Evolutionary conservation across 495 filamentous ascomycete species (phyloP).

Genomic region (Podospora didyma): DNA sequence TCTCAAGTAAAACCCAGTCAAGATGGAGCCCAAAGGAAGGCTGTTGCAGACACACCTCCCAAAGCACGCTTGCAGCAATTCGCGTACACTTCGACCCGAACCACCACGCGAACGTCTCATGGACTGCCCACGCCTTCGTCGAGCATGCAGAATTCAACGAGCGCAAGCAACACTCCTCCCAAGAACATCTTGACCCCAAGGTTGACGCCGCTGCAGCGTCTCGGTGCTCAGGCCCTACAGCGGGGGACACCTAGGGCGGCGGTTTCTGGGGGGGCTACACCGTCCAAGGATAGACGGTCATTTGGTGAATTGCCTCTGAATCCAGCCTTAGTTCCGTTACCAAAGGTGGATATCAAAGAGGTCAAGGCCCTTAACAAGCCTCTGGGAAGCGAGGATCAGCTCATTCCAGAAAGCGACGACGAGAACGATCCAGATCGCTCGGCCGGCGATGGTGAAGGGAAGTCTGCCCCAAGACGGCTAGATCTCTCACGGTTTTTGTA

Average conservation of each 20-base stretch:
- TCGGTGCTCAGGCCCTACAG: constrained; percentile 38
- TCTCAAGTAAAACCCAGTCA: constrained; percentile 5
- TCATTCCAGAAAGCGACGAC: constrained; percentile 67
- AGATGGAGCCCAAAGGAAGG: background rate
- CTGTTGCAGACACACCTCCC: constrained; percentile 13
- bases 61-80: constrained; percentile 16
- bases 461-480: constrained; percentile 24
- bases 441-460: constrained; percentile 14
- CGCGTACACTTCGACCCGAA: constrained; percentile 18
- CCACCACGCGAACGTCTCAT: constrained; percentile 20
- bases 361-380: constrained; percentile 33
- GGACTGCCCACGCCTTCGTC: constrained; percentile 30
- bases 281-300: constrained; percentile 18
- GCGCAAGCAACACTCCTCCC: constrained; percentile 12
- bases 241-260: constrained; percentile 23
- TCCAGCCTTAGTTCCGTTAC: constrained; percentile 38
- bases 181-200: constrained; percentile 17
- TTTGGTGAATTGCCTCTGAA: constrained; percentile 29
- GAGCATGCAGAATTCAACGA: constrained; percentile 20
- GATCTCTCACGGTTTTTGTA: constrained; percentile 56
- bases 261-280: background rate
- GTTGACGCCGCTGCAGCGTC: constrained; percentile 44
- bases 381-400: constrained; percentile 72
- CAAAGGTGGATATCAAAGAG: constrained; percentile 36
- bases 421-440: constrained; percentile 43